Evolutionary conservation across 1,284 basidiomycete genomes (phyloP).

Genomic region (Cutaneotrichosporon sp.): DNA sequence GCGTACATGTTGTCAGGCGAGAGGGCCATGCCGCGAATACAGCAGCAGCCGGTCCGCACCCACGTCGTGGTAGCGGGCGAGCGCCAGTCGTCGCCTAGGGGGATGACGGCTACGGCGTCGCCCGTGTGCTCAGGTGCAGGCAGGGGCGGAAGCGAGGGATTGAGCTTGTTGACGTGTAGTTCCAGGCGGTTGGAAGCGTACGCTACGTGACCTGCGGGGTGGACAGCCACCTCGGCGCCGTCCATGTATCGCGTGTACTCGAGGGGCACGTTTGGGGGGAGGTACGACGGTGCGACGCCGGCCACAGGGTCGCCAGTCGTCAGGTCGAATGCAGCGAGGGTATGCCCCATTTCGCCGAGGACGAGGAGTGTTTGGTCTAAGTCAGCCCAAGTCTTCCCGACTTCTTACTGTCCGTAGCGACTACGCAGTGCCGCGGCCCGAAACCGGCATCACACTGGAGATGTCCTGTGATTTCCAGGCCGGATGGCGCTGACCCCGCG

Average conservation of each 20-base stretch:
- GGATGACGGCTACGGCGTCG: slow-evolving; percentile 40
- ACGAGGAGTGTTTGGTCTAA: slow-evolving; percentile 42
- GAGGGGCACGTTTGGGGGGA: slow-evolving; percentile 33
- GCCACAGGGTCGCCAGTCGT: slow-evolving; percentile 17
- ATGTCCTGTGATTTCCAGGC: slow-evolving; percentile 33
- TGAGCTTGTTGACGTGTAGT: slow-evolving; percentile 29
- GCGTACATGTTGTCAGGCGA: slow-evolving; percentile 41
- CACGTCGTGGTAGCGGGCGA: slow-evolving; percentile 26
- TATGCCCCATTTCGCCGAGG: slow-evolving; percentile 40
- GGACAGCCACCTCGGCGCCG: slow-evolving; percentile 36
- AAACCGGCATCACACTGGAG: slow-evolving; percentile 32
- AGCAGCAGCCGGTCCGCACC: slow-evolving; percentile 36
- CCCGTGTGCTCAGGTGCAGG: slow-evolving; percentile 21
- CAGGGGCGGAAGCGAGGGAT: slow-evolving; percentile 19
- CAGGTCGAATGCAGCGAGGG: slow-evolving; percentile 35
- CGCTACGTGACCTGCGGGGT: slow-evolving; percentile 28
- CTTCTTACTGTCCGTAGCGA: slow-evolving; percentile 39
- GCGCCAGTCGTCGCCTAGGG: slow-evolving; percentile 23
- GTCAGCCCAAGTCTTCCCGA: not conserved
- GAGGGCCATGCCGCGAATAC: slow-evolving; percentile 39
- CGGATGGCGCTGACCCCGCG: slow-evolving; percentile 12
- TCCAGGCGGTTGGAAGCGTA: slow-evolving; percentile 46
- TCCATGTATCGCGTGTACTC: slow-evolving; percentile 29
- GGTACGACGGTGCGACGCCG: slow-evolving; percentile 8
- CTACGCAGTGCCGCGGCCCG: slow-evolving; percentile 41